Evolutionary conservation across 2,329 filamentous ascomycete genomes (phyloP).

Genomic region (Rutstroemia sp.): DNA sequence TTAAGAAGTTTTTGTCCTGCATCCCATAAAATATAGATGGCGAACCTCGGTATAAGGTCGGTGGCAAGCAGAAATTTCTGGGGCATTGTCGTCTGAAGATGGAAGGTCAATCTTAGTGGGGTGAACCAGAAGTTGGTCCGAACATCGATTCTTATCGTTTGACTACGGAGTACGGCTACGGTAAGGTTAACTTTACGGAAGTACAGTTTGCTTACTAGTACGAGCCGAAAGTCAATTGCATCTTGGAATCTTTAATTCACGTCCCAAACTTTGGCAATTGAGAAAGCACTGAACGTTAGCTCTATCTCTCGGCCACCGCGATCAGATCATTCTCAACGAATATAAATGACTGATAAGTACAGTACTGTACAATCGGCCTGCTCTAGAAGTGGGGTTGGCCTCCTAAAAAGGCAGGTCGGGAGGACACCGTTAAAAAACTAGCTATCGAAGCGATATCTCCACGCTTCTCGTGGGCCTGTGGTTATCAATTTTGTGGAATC

Average conservation of each 20-base stretch:
- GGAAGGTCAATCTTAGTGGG: background rate
- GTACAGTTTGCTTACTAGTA: too few species aligned
- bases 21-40: too few species aligned
- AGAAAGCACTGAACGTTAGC: background rate
- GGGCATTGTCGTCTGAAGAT: background rate
- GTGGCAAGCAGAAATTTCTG: too few species aligned
- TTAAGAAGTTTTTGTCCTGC: too few species aligned
- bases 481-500: too few species aligned
- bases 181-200: too few species aligned
- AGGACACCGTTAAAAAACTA: background rate
- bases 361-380: background rate
- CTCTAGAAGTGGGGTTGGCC: background rate
- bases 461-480: background rate
- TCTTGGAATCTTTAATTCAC: too few species aligned
- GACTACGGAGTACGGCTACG: background rate
- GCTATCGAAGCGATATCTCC: background rate
- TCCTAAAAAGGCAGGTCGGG: conserved; percentile 1
- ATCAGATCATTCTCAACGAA: background rate
- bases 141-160: background rate
- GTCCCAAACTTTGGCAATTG: background rate
- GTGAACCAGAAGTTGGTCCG: background rate
- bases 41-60: too few species aligned
- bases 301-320: background rate
- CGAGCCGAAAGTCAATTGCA: too few species aligned
- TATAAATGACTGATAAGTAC: background rate